These are phyloP conservation scores for Sphagnurus paluster DNA, from an alignment of 1,284 basidiomycete species.

Conservation along the genomic window DNA sequence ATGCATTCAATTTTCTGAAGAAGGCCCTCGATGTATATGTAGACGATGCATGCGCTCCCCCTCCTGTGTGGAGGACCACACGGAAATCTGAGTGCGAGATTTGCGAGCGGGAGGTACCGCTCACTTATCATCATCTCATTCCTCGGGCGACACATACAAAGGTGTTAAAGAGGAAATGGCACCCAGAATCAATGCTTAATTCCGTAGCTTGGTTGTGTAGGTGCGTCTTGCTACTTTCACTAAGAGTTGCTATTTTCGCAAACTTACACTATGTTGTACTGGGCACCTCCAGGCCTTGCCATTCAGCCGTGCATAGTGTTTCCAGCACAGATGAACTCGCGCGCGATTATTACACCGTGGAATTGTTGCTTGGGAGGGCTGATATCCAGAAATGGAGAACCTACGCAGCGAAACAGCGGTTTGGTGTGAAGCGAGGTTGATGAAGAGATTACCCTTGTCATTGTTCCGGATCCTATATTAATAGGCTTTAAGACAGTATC, in stretches of 20 bases:
- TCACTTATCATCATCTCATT: constrained; percentile 62
- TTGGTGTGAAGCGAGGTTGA: constrained; percentile 35
- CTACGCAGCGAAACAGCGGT: constrained; percentile 54
- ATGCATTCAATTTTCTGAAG: constrained; percentile 37
- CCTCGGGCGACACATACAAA: constrained; percentile 52
- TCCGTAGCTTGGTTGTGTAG: constrained; percentile 61
- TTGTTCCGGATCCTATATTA: too few relatives aligned
- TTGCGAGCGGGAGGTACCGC: constrained; percentile 49
- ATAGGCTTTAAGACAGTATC: too few relatives aligned
- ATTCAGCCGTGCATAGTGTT: constrained; percentile 50
- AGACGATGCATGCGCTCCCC: constrained; percentile 41
- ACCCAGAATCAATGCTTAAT: constrained; percentile 48
- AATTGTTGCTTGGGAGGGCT: constrained; percentile 47
- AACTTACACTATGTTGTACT: not conserved
- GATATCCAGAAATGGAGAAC: constrained; percentile 55
- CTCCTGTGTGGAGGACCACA: constrained; percentile 51
- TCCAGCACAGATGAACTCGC: constrained; percentile 53
- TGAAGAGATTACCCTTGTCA: too few relatives aligned
- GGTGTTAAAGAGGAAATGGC: constrained; percentile 55
- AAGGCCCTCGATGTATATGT: constrained; percentile 43
- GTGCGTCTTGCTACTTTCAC: too few relatives aligned
- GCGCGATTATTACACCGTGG: constrained; percentile 46
- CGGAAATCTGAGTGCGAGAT: constrained; percentile 55
- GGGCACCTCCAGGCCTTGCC: constrained; percentile 39
- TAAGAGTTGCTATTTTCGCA: too few relatives aligned